A percentile compares a stretch with the other conserved stretches of the same genome.
Conservation (phyloP, 306 rosid species). For the peach (Prunus persica) region Prunus_persica_NCBIv2 NC_034016.1:19610501-19611000, state of each 20-base stretch:
- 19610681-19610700: not conserved
- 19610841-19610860: conserved; percentile 21
- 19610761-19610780: conserved; percentile 79
- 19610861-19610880: conserved; percentile 13
- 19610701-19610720: not conserved
- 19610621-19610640: not conserved
- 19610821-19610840: conserved; percentile 1
- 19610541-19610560: not conserved
- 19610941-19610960: conserved; percentile 76
- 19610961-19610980: conserved; percentile 55
- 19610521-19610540: not conserved
- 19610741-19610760: conserved; percentile 98
- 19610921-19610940: conserved; percentile 82
- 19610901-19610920: conserved; percentile 97
- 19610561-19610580: not conserved
- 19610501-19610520: not conserved
- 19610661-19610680: not conserved
- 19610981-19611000: conserved; percentile 1
- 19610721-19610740: conserved; percentile 76
- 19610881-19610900: conserved; percentile 58
- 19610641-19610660: not conserved
- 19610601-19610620: not conserved
- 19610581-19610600: not conserved
- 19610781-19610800: conserved; percentile 95
- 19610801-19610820: conserved; percentile 92